Conservation (phyloP, 495 filamentous ascomycete genomes). For the Penicillium taxi region DNA sequence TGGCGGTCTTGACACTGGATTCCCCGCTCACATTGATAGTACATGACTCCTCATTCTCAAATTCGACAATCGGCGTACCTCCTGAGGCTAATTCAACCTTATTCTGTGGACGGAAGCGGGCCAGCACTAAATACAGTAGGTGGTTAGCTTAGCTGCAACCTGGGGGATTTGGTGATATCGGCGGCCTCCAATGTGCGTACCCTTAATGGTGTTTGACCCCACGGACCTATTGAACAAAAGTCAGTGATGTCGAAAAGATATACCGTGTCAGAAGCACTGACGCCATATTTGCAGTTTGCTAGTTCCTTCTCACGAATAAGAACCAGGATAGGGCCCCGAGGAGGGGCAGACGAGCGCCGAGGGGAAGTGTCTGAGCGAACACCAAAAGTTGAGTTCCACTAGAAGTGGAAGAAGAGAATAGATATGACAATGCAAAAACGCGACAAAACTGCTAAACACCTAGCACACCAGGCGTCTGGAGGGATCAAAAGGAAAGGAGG, state of each 20-base stretch:
- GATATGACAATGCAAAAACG: not conserved
- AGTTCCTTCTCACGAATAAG: slow-evolving; percentile 2
- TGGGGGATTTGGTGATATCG: not conserved
- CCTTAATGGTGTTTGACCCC: slow-evolving; percentile 63
- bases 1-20: not conserved
- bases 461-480: slow-evolving; percentile 2
- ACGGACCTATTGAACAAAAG: slow-evolving; percentile 22
- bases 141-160: slow-evolving; percentile 11
- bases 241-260: slow-evolving; percentile 2
- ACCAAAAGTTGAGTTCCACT: not conserved
- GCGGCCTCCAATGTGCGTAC: slow-evolving; percentile 33
- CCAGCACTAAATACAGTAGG: slow-evolving; percentile 58
- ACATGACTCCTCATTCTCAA: slow-evolving; percentile 86
- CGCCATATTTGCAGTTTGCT: slow-evolving; percentile 36
- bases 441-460: not conserved
- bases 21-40: slow-evolving; percentile 59
- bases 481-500: slow-evolving; percentile 3
- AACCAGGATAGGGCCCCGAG: slow-evolving; percentile 20
- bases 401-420: not conserved
- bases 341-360: slow-evolving; percentile 21
- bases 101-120: slow-evolving; percentile 95
- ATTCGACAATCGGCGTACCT: slow-evolving; percentile 82
- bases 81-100: slow-evolving; percentile 82
- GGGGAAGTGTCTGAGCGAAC: slow-evolving; percentile 1
- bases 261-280: slow-evolving; percentile 23